A percentile compares a stretch with the other conserved stretches of the same genome.
These are phyloP conservation scores for Bocquillonia castaneifolia DNA, from an alignment of 441 rosid genomes.

Conservation along the genomic window DNA sequence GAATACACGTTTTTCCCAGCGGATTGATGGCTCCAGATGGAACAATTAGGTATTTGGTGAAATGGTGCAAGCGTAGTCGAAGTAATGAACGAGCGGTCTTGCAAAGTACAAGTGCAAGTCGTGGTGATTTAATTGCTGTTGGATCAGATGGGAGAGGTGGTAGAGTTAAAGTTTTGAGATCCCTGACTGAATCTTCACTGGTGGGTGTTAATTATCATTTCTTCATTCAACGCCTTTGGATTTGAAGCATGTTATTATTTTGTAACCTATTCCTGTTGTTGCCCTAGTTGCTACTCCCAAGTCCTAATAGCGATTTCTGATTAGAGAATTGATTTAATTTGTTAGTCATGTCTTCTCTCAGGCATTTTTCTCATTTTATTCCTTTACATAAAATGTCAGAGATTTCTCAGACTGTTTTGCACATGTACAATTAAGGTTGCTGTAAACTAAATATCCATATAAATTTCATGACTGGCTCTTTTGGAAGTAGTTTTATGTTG, in stretches of 20 bases:
- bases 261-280: not conserved
- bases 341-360: not conserved
- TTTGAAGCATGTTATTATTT: not conserved
- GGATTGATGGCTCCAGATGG: conserved; percentile 81
- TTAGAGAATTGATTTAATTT: conserved; percentile 1
- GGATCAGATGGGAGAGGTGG: conserved; percentile 95
- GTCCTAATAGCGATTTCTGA: no score
- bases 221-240: not conserved
- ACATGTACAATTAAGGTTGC: no score
- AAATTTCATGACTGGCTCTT: no score
- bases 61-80: conserved; percentile 79
- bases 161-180: conserved; percentile 65
- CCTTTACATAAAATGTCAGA: not conserved
- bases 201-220: conserved; percentile 29
- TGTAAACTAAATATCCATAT: no score
- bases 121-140: conserved; percentile 58
- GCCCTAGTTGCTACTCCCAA: conserved; percentile 9
- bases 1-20: conserved; percentile 50
- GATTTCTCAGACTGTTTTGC: not conserved
- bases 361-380: not conserved
- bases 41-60: conserved; percentile 55
- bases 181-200: conserved; percentile 42
- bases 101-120: conserved; percentile 32
- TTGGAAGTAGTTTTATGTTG: not conserved
- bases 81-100: conserved; percentile 27